Conservation (phyloP, 1,284 basidiomycete species). For the Cryptococcus depauperatus region DNA sequence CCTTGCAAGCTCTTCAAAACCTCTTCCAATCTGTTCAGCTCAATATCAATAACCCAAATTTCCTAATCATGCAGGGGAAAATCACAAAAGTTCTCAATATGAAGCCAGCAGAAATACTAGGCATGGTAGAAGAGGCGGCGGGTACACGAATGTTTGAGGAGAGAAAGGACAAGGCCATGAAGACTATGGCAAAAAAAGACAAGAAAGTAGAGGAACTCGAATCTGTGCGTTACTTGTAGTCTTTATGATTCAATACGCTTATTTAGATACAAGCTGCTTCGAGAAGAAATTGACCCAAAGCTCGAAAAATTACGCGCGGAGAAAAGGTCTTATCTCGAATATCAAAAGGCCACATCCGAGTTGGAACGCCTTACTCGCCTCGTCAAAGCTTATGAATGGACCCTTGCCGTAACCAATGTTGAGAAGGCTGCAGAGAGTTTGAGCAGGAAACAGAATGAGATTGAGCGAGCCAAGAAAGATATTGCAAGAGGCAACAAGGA, state of each 20-base stretch:
- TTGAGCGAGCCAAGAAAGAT: constrained; percentile 39
- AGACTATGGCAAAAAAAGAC: constrained; percentile 96
- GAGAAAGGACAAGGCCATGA: constrained; percentile 91
- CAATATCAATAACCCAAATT: constrained; percentile 99
- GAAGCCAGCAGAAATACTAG: constrained; percentile 94
- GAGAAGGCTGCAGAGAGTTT: constrained; percentile 43
- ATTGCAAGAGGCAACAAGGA: constrained; percentile 48
- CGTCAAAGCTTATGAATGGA: constrained; percentile 86
- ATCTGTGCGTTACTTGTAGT: constrained; percentile 45
- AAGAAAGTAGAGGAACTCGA: constrained; percentile 90
- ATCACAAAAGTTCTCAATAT: constrained; percentile 97
- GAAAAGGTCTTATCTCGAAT: constrained; percentile 83
- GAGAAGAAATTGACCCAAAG: constrained; percentile 91
- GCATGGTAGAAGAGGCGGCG: constrained; percentile 98
- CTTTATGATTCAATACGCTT: not conserved
- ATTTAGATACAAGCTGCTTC: constrained; percentile 50
- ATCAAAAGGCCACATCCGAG: constrained; percentile 81
- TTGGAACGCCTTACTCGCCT: constrained; percentile 81
- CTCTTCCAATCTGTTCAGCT: constrained; percentile 96
- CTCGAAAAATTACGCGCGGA: constrained; percentile 83
- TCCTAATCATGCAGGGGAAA: constrained; percentile 98
- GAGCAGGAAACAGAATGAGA: constrained; percentile 34
- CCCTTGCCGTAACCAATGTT: constrained; percentile 55
- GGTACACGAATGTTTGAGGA: constrained; percentile 99
- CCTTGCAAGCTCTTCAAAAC: constrained; percentile 79